Percentiles rank a stretch among this genome's conserved stretches.
phyloP scores from a whole-genome alignment of 2,329 filamentous ascomycete genomes.

The Ophiostoma triangulosporum region DNA sequence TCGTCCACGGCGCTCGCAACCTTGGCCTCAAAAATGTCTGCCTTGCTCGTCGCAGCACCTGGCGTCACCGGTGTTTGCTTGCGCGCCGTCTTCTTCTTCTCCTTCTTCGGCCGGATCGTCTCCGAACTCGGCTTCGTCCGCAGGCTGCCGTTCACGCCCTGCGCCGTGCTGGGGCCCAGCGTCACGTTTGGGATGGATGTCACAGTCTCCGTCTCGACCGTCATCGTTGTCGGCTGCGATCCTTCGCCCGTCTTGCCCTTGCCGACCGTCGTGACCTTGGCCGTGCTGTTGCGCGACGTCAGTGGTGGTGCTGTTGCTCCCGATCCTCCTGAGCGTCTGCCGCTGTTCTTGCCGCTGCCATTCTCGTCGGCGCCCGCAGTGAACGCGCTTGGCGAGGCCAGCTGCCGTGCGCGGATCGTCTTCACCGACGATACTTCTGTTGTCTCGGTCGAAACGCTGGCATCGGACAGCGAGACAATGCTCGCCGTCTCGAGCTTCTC shows the following conservation, averaged over 20 bases:
- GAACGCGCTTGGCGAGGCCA: constrained; percentile 32
- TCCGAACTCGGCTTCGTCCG: constrained; percentile 85
- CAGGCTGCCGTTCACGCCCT: constrained; percentile 56
- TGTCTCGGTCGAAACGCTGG: constrained; percentile 28
- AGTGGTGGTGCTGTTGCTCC: constrained; percentile 26
- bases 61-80: constrained; percentile 61
- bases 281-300: constrained; percentile 49
- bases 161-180: constrained; percentile 50
- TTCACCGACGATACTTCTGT: constrained; percentile 26
- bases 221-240: constrained; percentile 84
- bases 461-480: constrained; percentile 28
- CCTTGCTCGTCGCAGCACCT: constrained; percentile 81
- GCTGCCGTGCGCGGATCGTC: constrained; percentile 31
- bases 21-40: constrained; percentile 95
- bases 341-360: constrained; percentile 32
- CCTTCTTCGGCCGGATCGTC: constrained; percentile 87
- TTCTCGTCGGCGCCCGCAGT: constrained; percentile 38
- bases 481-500: constrained; percentile 38
- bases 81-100: constrained; percentile 66
- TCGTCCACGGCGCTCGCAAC: constrained; percentile 94
- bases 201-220: constrained; percentile 93
- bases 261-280: constrained; percentile 32
- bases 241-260: constrained; percentile 61
- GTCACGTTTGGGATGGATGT: constrained; percentile 77
- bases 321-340: constrained; percentile 27